Evolutionary conservation across 352 stramenopile species (phyloP), one percentile per base, ranked within the genome.

Genomic region (Pythium rishiriense): DNA sequence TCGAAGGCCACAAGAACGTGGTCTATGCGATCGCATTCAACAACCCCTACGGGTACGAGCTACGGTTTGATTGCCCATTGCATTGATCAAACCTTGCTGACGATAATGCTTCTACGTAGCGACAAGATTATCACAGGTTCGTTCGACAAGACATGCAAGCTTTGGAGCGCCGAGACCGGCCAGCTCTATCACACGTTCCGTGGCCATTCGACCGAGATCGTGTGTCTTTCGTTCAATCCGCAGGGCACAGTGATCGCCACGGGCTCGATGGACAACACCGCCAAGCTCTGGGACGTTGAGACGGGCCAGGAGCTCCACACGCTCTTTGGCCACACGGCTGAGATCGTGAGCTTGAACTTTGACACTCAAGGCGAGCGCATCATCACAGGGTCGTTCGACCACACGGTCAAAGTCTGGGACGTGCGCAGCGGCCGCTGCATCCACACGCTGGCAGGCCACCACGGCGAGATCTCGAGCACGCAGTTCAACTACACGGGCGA

Each of bases 21-120:
- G 95, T 98, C 12, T 98, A 98, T 55, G 92, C 93, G 17, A 98
- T 98, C 58, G 94, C 95, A 7, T 98, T 98, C 75, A 98, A 98
- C 66, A 98, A 98, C 63, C 95, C 96, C 19, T 98, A 97, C 67
- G 94, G 95, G 73, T 94, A 59, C n/a, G 64, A 43, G 17, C 6
- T 0, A 10, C n/a, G 6, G 28, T 37, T 42, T n/a, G 50, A 66
- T 17, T 1, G 15, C 15, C 1, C 25, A 1, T n/a, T 42, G 11
- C 8, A 41, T 41, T 39, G 1, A 14, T 24, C 31, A 42, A n/a
- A n/a, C n/a, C n/a, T n/a, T n/a, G n/a, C n/a, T n/a, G n/a, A n/a
- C 24, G 24, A 42, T 29, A 52, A 24, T 14, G 35, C 19, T 3
- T 28, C 12, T 45, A 1, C 14, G 28, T 33, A 93, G 83, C 2